These are phyloP conservation scores for Xylariales sp. DNA, from an alignment of 2,329 filamentous ascomycete genomes.

Conservation along the genomic window DNA sequence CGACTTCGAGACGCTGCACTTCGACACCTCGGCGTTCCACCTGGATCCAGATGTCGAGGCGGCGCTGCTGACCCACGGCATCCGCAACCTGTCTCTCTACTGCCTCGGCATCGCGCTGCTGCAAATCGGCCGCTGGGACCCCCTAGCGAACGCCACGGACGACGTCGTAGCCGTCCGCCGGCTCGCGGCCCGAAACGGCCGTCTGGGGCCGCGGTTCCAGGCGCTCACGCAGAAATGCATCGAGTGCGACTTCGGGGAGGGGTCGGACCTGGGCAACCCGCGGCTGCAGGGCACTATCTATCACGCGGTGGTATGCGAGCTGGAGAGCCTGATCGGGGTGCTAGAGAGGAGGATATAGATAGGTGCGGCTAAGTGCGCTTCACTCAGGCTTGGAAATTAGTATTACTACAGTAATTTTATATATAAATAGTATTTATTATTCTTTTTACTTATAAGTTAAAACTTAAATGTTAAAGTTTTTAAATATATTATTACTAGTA, in stretches of 20 bases:
- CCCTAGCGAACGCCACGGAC: conserved; percentile 33
- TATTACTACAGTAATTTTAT: too few relatives aligned
- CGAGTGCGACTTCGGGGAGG: conserved; percentile 45
- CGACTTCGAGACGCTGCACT: neutral
- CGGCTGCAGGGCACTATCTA: conserved; percentile 41
- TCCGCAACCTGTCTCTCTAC: conserved; percentile 45
- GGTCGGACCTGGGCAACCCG: conserved; percentile 35
- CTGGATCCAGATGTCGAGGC: neutral
- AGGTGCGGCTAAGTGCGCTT: too few relatives aligned
- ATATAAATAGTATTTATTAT: too few relatives aligned
- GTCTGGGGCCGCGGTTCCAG: conserved; percentile 41
- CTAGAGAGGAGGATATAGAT: neutral
- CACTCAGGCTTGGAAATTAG: too few relatives aligned
- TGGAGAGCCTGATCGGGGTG: conserved; percentile 14
- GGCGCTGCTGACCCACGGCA: conserved; percentile 17
- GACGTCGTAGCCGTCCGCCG: conserved; percentile 44
- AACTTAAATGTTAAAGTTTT: too few relatives aligned
- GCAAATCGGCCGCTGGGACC: conserved; percentile 44
- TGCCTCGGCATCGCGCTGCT: conserved; percentile 47
- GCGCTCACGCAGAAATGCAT: conserved; percentile 44
- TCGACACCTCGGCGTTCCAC: neutral
- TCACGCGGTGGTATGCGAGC: conserved; percentile 36
- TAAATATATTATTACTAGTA: too few relatives aligned
- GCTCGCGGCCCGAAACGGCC: conserved; percentile 23
- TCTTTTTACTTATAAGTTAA: too few relatives aligned